Evolutionary conservation across 2,329 filamentous ascomycete species (phyloP).

Genomic region (Colletotrichum trifolii): DNA sequence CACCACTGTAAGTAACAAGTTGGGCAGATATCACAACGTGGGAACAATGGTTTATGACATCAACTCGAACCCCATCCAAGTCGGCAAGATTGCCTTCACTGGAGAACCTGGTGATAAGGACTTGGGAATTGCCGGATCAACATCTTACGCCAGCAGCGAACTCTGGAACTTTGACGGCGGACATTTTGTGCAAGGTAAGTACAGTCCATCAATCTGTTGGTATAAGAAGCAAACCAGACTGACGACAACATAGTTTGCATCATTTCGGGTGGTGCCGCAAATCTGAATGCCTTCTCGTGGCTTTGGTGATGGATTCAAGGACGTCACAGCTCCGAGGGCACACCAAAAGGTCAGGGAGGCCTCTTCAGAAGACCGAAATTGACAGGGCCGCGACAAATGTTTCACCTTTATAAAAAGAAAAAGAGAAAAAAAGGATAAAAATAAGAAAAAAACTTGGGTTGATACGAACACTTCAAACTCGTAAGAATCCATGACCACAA

Average conservation of each 20-base stretch:
- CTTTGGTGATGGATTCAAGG: not conserved
- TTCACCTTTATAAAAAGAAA: not conserved
- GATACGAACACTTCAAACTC: too few relatives aligned
- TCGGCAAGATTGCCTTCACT: not conserved
- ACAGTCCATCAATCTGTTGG: not conserved
- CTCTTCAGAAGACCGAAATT: not conserved
- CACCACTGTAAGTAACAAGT: not conserved
- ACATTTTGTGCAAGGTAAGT: not conserved
- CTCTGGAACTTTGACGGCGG: not conserved
- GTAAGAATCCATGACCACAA: too few relatives aligned
- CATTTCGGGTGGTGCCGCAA: not conserved
- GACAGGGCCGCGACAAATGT: not conserved
- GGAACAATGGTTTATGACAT: not conserved
- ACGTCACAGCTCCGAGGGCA: not conserved
- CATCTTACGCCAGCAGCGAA: not conserved
- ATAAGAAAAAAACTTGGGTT: not conserved
- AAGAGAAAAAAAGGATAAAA: not conserved
- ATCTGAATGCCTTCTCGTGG: not conserved
- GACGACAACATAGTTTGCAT: not conserved
- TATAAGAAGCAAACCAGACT: not conserved
- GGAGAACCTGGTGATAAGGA: slow-evolving; percentile 1
- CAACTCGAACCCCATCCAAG: not conserved
- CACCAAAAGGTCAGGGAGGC: not conserved
- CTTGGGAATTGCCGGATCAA: not conserved
- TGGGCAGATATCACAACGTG: not conserved